Evolutionary conservation across 225 moss, liverwort and hornwort species (phyloP).

Genomic region (Ulota crispa): DNA sequence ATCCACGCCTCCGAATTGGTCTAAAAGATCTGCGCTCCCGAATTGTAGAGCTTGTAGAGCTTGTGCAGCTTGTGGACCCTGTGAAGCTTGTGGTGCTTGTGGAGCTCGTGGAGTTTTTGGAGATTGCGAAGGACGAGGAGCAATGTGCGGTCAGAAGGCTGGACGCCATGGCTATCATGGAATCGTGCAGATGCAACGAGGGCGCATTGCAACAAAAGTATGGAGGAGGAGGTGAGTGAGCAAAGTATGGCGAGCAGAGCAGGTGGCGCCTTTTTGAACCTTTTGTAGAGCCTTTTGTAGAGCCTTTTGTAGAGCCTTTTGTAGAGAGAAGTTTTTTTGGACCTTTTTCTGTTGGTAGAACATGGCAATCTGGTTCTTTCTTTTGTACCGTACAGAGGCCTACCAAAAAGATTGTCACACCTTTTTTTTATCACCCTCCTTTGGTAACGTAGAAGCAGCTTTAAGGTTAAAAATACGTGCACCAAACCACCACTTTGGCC

Average conservation of each 20-base stretch:
- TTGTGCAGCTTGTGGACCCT: neutral
- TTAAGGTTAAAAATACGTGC: too few species aligned
- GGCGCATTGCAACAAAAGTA: neutral
- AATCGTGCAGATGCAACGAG: conserved; percentile 8
- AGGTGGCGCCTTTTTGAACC: conserved; percentile 13
- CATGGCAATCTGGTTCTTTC: too few species aligned
- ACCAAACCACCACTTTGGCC: too few species aligned
- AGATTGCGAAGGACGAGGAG: neutral
- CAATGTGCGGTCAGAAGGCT: conserved; percentile 2
- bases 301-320: neutral
- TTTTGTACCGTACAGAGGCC: too few species aligned
- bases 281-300: neutral
- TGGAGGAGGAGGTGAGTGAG: neutral
- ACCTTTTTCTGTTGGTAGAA: too few species aligned
- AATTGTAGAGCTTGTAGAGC: neutral
- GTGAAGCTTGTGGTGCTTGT: neutral
- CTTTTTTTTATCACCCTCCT: too few species aligned
- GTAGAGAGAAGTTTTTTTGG: too few species aligned
- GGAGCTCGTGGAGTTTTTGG: neutral
- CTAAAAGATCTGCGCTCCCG: conserved; percentile 5
- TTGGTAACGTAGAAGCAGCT: too few species aligned
- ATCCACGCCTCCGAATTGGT: neutral
- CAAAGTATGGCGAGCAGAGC: neutral
- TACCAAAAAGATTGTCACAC: too few species aligned
- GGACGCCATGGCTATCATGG: conserved; percentile 30